Percentiles rank a stretch among this genome's conserved stretches.
These are phyloP conservation scores for Angomonas deanei DNA, from an alignment of 208 protist species.

Conservation along the genomic window DNA sequence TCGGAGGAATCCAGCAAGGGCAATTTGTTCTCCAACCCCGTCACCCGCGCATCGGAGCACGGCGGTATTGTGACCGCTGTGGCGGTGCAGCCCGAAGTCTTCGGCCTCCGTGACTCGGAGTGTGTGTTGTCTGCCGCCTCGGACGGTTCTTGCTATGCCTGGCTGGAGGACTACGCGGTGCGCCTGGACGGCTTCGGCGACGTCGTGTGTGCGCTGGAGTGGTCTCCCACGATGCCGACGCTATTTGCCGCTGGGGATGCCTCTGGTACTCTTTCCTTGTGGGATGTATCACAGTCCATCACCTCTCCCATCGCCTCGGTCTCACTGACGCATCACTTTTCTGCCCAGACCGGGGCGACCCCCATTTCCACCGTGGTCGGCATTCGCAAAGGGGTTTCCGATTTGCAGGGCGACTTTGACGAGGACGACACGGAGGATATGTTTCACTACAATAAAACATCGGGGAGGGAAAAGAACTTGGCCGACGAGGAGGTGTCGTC, in stretches of 20 bases:
- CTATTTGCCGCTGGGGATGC: conserved; percentile 66
- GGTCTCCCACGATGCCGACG: conserved; percentile 53
- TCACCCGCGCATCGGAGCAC: not conserved
- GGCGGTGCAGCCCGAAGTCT: conserved; percentile 34
- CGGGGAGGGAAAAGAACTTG: not conserved
- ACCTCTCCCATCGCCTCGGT: conserved; percentile 35
- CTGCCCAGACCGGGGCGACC: conserved; percentile 2
- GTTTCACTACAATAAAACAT: not conserved
- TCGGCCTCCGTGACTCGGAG: conserved; percentile 26
- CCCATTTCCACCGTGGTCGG: conserved; percentile 10
- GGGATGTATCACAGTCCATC: conserved; percentile 40
- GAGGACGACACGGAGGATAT: not conserved
- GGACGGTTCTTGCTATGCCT: conserved; percentile 52
- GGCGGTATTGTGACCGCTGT: conserved; percentile 35
- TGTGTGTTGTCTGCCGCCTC: conserved; percentile 42
- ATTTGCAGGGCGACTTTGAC: not conserved
- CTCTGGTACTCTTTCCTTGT: conserved; percentile 47
- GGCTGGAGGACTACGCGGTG: conserved; percentile 27
- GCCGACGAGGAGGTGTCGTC: conserved; percentile 8
- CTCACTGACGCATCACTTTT: conserved; percentile 9
- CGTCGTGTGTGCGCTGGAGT: conserved; percentile 45
- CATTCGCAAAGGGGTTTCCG: not conserved
- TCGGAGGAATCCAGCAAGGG: not conserved
- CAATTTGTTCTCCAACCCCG: not conserved
- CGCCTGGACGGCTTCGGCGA: conserved; percentile 48